These are phyloP conservation scores for Microbotryum intermedium DNA, from an alignment of 1,284 basidiomycete genomes.

Conservation along the genomic window DNA sequence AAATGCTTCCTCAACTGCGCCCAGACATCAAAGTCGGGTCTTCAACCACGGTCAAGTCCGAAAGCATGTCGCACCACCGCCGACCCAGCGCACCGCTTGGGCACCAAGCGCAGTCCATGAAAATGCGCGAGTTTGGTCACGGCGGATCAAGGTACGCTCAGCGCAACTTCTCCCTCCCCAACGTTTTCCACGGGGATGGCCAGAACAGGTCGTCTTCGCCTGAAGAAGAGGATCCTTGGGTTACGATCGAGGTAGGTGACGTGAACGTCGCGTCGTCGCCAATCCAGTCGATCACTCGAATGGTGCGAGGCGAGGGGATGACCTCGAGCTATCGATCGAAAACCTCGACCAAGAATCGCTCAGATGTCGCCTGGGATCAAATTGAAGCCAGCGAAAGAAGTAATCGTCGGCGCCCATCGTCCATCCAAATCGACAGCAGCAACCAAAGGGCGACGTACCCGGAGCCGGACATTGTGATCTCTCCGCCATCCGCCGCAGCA, in stretches of 20 bases:
- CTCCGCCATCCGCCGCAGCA: too few species aligned
- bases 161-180: conserved; percentile 11
- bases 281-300: background rate
- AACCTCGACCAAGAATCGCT: background rate
- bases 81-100: background rate
- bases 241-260: conserved; percentile 4
- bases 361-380: background rate
- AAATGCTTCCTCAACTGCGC: conserved; percentile 19
- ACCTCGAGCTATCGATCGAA: background rate
- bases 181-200: background rate
- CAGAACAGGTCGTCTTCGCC: background rate
- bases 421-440: background rate
- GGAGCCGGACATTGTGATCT: too few species aligned
- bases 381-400: background rate
- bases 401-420: background rate
- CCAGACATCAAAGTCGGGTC: conserved; percentile 14
- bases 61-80: background rate
- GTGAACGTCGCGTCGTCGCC: background rate
- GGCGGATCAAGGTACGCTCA: background rate
- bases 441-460: too few species aligned
- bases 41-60: background rate
- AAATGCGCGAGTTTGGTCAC: background rate
- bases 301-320: background rate
- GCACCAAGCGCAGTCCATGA: background rate
- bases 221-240: conserved; percentile 4